These are phyloP conservation scores for Eucalyptus curtisii DNA, from an alignment of 345 rosid species.

Conservation along the genomic window DNA sequence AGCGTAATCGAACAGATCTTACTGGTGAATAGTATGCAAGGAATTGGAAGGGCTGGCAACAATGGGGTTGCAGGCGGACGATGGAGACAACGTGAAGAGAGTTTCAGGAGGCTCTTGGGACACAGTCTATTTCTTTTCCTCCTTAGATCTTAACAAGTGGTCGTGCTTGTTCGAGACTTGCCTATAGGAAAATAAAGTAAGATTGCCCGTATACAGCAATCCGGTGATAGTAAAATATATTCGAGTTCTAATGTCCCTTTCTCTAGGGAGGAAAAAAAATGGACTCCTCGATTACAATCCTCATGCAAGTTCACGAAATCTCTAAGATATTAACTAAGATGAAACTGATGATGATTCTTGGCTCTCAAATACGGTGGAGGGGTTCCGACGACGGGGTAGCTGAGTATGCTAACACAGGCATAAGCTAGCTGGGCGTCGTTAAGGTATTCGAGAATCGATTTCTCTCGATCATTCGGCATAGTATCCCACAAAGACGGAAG, in stretches of 20 bases:
- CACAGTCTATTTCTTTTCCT: background rate
- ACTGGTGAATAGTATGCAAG: background rate
- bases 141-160: background rate
- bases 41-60: background rate
- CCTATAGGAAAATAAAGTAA: background rate
- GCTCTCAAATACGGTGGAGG: background rate
- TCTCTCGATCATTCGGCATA: background rate
- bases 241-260: background rate
- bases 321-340: background rate
- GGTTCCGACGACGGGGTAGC: background rate
- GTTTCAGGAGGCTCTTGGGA: background rate
- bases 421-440: background rate
- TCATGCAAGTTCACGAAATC: background rate
- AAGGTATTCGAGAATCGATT: background rate
- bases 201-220: background rate
- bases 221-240: background rate
- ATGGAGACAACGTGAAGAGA: background rate
- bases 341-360: background rate
- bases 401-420: background rate
- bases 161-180: background rate
- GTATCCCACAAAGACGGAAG: background rate
- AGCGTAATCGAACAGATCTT: background rate
- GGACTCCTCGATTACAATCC: background rate
- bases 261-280: background rate
- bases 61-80: background rate